Evolutionary conservation across 1,284 basidiomycete genomes (phyloP).

Genomic region (Retiboletus fuscus): DNA sequence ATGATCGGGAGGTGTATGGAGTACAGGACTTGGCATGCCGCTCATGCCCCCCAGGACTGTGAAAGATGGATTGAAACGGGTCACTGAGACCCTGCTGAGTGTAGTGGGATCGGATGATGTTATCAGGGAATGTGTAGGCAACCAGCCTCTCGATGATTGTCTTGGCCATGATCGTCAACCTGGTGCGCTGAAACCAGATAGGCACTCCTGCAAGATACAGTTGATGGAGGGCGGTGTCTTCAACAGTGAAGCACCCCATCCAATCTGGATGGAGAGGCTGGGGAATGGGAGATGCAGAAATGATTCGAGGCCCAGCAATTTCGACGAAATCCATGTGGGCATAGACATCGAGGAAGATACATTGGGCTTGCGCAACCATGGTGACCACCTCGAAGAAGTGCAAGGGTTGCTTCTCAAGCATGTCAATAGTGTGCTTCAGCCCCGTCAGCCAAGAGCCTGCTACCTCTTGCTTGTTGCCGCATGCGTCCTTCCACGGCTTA

Average conservation of each 20-base stretch:
- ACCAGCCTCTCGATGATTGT: not conserved
- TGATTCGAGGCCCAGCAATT: not conserved
- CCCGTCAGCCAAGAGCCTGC: not conserved
- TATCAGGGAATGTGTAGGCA: not conserved
- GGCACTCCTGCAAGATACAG: not conserved
- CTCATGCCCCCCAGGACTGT: not conserved
- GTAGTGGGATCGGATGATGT: not conserved
- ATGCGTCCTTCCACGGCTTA: not conserved
- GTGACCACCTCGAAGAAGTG: not conserved
- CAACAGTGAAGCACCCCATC: slow-evolving; percentile 3
- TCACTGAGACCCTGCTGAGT: not conserved
- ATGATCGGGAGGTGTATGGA: not conserved
- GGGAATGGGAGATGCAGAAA: not conserved
- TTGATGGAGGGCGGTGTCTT: too few species aligned
- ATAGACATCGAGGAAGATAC: not conserved
- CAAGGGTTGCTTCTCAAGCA: not conserved
- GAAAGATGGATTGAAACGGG: not conserved
- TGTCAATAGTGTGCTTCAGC: not conserved
- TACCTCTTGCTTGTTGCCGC: not conserved
- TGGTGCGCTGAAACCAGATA: not conserved
- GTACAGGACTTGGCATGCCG: not conserved
- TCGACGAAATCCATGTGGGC: not conserved
- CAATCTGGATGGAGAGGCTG: not conserved
- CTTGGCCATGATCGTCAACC: not conserved
- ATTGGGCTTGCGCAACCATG: not conserved